A percentile compares a stretch with the other conserved stretches of the same genome.
These are phyloP conservation scores for Phytophthora chlamydospora DNA, from an alignment of 352 stramenopile genomes.

Conservation along the genomic window DNA sequence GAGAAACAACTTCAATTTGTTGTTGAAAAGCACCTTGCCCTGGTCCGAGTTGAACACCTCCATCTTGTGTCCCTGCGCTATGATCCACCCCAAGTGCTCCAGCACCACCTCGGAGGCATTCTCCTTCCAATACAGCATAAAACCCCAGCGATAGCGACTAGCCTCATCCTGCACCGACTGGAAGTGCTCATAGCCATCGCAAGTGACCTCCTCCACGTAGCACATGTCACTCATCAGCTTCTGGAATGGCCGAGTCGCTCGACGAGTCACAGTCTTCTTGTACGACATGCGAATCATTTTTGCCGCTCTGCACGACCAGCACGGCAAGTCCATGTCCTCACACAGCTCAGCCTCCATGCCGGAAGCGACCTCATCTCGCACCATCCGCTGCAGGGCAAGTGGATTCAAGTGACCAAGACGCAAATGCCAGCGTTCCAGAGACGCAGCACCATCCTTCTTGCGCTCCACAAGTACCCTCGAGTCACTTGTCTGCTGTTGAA, in stretches of 20 bases:
- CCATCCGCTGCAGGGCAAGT: too few species aligned
- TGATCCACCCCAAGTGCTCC: background rate
- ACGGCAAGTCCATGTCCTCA: background rate
- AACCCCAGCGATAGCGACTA: conserved; percentile 3
- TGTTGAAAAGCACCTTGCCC: conserved; percentile 2
- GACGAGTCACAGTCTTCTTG: background rate
- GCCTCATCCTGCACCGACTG: conserved; percentile 7
- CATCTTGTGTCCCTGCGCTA: conserved; percentile 2
- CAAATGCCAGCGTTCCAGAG: too few species aligned
- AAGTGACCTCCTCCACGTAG: background rate
- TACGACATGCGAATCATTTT: conserved; percentile 8
- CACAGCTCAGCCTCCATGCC: background rate
- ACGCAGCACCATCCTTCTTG: too few species aligned
- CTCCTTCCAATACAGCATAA: background rate
- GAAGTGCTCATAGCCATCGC: conserved; percentile 4
- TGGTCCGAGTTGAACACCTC: conserved; percentile 15
- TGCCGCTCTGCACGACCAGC: background rate
- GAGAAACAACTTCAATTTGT: conserved; percentile 3
- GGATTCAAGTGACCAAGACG: too few species aligned
- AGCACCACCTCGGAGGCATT: background rate
- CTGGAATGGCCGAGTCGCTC: background rate
- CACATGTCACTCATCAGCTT: conserved; percentile 5
- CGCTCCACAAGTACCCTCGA: too few species aligned
- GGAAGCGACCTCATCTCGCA: too few species aligned
- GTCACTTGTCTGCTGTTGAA: too few species aligned